Percentiles rank a stretch among this genome's conserved stretches.
phyloP scores from a whole-genome alignment of 495 filamentous ascomycete species.

The Oleoguttula mirabilis region DNA sequence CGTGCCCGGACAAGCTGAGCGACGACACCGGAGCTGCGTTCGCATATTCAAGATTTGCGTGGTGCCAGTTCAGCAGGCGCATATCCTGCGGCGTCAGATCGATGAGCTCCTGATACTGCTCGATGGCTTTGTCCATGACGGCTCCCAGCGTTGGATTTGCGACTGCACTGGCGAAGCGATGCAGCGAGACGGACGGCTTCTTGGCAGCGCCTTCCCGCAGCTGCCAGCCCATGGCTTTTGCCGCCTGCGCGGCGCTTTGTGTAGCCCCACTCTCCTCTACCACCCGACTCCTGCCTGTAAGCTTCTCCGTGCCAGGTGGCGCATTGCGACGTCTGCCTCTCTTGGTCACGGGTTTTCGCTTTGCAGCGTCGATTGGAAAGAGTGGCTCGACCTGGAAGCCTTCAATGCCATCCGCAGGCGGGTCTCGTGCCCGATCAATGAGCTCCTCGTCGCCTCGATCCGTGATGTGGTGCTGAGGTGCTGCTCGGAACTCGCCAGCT shows the following conservation, averaged over 20 bases:
- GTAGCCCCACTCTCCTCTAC: slow-evolving; percentile 32
- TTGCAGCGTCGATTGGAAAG: slow-evolving; percentile 31
- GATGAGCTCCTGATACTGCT: slow-evolving; percentile 73
- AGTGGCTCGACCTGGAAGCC: slow-evolving; percentile 59
- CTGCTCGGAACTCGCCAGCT: slow-evolving; percentile 77
- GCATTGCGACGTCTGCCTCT: slow-evolving; percentile 21
- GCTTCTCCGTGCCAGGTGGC: slow-evolving; percentile 32
- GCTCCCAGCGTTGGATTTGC: slow-evolving; percentile 65
- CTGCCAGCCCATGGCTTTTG: slow-evolving; percentile 68
- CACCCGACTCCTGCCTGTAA: slow-evolving; percentile 32
- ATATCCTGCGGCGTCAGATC: slow-evolving; percentile 76
- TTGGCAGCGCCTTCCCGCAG: slow-evolving; percentile 53
- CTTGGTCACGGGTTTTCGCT: slow-evolving; percentile 19
- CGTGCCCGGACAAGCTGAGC: slow-evolving; percentile 85
- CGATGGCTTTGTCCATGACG: slow-evolving; percentile 78
- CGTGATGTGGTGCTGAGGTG: slow-evolving; percentile 50
- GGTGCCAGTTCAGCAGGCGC: slow-evolving; percentile 91
- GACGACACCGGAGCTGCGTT: slow-evolving; percentile 79
- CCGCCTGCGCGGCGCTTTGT: slow-evolving; percentile 42
- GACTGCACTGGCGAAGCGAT: slow-evolving; percentile 46
- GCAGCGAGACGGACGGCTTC: slow-evolving; percentile 62
- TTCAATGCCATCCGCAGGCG: slow-evolving; percentile 56
- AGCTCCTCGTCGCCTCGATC: slow-evolving; percentile 76
- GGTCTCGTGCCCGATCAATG: slow-evolving; percentile 73
- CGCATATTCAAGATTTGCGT: slow-evolving; percentile 95